A percentile compares a stretch with the other conserved stretches of the same genome.
Evolutionary conservation across 805 yeast genomes (phyloP).

Genomic region (Monosporozyma siamensis): DNA sequence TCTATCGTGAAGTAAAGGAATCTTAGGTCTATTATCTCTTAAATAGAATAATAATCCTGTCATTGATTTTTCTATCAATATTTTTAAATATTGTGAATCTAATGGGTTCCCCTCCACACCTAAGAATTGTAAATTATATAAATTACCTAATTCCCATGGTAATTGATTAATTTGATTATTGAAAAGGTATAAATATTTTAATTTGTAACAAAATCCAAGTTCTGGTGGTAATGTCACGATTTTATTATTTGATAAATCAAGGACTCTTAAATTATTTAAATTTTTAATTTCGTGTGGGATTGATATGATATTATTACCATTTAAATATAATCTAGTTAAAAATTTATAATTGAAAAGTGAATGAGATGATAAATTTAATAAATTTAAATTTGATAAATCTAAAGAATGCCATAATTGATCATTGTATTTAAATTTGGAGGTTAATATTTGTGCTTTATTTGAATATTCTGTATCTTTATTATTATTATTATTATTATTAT

Average conservation of each 20-base stretch:
- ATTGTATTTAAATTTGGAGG: conserved; percentile 32
- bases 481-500: too few species aligned
- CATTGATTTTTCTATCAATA: conserved; percentile 74
- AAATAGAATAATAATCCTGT: conserved; percentile 70
- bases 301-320: conserved; percentile 66
- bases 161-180: conserved; percentile 71
- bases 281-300: conserved; percentile 62
- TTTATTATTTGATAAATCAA: conserved; percentile 76
- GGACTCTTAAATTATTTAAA: conserved; percentile 63
- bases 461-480: conserved; percentile 11
- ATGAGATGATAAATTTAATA: conserved; percentile 58
- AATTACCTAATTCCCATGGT: conserved; percentile 79
- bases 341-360: conserved; percentile 74
- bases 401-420: conserved; percentile 91
- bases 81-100: conserved; percentile 51
- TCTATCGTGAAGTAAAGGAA: conserved; percentile 61
- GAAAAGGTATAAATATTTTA: conserved; percentile 75
- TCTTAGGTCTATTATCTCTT: conserved; percentile 72
- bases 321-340: conserved; percentile 75
- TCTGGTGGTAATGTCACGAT: conserved; percentile 71
- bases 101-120: conserved; percentile 93
- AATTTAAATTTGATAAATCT: conserved; percentile 85
- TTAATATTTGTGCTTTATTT: too few species aligned
- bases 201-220: conserved; percentile 69
- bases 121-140: conserved; percentile 73